Conservation (phyloP, 805 yeast species). For the Phaffomyces antillensis region DNA sequence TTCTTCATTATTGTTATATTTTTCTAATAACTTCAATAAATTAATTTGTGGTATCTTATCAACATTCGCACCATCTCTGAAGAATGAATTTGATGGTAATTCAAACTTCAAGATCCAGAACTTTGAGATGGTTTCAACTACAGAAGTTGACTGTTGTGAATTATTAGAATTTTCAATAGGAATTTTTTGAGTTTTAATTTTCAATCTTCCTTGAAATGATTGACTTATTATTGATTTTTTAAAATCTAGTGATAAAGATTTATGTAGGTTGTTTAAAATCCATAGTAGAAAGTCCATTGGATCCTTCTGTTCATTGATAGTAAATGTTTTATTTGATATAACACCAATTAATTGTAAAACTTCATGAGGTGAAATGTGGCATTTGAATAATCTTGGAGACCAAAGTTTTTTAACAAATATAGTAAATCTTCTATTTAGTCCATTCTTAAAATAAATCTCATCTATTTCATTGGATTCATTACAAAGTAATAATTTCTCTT, state of each 20-base stretch:
- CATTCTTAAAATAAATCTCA: constrained; percentile 17
- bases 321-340: constrained; percentile 36
- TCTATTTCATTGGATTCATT: constrained; percentile 4
- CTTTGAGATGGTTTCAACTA: constrained; percentile 16
- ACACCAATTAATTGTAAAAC: constrained; percentile 43
- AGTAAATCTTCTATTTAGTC: constrained; percentile 38
- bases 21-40: constrained; percentile 36
- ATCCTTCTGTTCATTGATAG: constrained; percentile 32
- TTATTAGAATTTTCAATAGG: constrained; percentile 20
- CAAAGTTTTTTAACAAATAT: constrained; percentile 51
- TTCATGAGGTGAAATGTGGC: constrained; percentile 64
- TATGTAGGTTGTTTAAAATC: constrained; percentile 44
- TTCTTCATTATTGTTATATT: constrained; percentile 29
- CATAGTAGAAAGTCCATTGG: constrained; percentile 57
- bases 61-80: constrained; percentile 39
- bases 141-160: constrained; percentile 2
- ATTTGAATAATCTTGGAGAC: constrained; percentile 51
- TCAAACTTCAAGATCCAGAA: constrained; percentile 55
- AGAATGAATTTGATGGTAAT: constrained; percentile 51
- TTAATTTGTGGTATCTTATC: constrained; percentile 47
- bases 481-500: constrained; percentile 38
- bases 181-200: constrained; percentile 25
- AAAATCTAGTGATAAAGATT: constrained; percentile 15
- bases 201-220: constrained; percentile 49
- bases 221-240: constrained; percentile 24